A percentile compares a stretch with the other conserved stretches of the same genome.
These are phyloP conservation scores for Phytophthora sansomeana DNA, from an alignment of 352 stramenopile species.

Conservation along the genomic window DNA sequence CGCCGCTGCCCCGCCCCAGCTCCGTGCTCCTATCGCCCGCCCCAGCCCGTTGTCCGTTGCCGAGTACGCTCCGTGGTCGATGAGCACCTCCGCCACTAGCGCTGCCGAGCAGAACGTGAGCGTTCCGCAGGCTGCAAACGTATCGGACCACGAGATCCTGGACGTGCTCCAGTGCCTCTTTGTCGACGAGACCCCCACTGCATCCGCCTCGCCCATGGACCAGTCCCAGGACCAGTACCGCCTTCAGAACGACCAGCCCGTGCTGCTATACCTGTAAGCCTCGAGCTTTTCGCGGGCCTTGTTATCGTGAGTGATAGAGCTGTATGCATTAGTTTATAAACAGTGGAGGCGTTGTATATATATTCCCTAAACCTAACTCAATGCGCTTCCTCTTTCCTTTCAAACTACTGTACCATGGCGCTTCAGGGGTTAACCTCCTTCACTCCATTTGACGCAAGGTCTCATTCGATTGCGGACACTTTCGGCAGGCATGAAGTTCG, in stretches of 20 bases:
- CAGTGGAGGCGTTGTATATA: constrained; percentile 43
- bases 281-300: constrained; percentile 20
- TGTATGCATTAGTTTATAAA: constrained; percentile 53
- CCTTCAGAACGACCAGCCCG: constrained; percentile 39
- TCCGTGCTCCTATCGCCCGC: constrained; percentile 24
- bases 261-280: constrained; percentile 46
- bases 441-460: not conserved
- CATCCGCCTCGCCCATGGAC: constrained; percentile 10
- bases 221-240: constrained; percentile 39
- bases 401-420: not conserved
- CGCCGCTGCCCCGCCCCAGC: constrained; percentile 20
- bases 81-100: constrained; percentile 5
- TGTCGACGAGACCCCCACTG: constrained; percentile 38
- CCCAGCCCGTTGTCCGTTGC: constrained; percentile 28
- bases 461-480: not conserved
- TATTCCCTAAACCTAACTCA: constrained; percentile 33
- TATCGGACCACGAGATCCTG: constrained; percentile 55
- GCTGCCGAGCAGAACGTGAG: constrained; percentile 19
- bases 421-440: not conserved
- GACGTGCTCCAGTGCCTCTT: constrained; percentile 56
- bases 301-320: constrained; percentile 47
- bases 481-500: not conserved
- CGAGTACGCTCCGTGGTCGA: constrained; percentile 42
- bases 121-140: constrained; percentile 33
- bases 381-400: constrained; percentile 18